These are phyloP conservation scores for Eucalyptus paniculata DNA, from an alignment of 345 rosid genomes.

Conservation along the genomic window DNA sequence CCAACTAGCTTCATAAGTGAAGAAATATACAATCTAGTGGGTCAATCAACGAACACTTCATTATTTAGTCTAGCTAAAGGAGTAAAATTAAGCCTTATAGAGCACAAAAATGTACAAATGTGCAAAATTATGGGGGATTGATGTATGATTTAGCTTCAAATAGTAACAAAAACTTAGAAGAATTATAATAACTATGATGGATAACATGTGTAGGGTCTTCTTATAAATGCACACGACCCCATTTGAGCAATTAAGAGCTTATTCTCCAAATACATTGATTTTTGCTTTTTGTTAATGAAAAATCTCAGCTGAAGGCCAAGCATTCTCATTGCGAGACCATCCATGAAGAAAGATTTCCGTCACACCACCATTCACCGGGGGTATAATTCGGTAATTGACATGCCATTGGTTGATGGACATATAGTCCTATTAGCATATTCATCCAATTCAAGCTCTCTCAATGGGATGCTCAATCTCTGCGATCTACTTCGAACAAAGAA, in stretches of 20 bases:
- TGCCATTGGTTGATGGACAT: slow-evolving; percentile 8
- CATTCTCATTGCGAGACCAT: neutral
- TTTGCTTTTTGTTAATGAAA: neutral
- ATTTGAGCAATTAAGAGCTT: neutral
- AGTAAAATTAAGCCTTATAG: neutral
- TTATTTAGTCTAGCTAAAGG: neutral
- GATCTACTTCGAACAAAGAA: neutral
- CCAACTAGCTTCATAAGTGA: neutral
- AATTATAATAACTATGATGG: neutral
- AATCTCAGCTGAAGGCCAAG: neutral
- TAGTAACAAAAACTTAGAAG: neutral
- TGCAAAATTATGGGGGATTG: neutral
- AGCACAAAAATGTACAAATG: neutral
- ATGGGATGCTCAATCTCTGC: neutral
- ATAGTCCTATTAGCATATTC: neutral
- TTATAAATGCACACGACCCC: neutral
- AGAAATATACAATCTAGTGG: neutral
- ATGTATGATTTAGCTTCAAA: neutral
- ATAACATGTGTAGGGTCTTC: neutral
- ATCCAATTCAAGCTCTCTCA: neutral
- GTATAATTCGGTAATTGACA: slow-evolving; percentile 13
- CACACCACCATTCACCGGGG: slow-evolving; percentile 1
- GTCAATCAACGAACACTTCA: neutral
- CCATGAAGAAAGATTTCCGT: neutral
- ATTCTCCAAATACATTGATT: neutral